Evolutionary conservation across 2,329 filamentous ascomycete genomes (phyloP).

Genomic region (Neopestalotiopsis rosae): DNA sequence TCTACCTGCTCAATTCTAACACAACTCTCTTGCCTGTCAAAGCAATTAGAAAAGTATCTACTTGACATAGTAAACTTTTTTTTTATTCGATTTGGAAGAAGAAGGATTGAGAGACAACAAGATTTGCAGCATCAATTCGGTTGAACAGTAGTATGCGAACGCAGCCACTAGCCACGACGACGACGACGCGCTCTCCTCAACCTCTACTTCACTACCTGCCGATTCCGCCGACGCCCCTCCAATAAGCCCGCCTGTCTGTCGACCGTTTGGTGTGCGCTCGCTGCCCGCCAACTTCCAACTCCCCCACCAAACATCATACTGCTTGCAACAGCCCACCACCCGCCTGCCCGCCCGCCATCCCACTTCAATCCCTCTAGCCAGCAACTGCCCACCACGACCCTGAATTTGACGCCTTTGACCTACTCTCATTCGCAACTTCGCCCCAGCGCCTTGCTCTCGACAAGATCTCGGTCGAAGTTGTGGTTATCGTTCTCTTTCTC

Average conservation of each 20-base stretch:
- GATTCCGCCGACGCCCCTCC: conserved; percentile 17
- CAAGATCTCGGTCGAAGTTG: background rate
- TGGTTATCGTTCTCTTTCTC: background rate
- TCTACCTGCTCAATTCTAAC: conserved; percentile 15
- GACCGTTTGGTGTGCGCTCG: background rate
- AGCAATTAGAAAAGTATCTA: background rate
- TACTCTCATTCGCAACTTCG: conserved; percentile 9
- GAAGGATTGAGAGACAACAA: conserved; percentile 4
- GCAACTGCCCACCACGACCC: conserved; percentile 10
- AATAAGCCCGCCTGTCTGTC: conserved; percentile 12
- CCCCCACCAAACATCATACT: conserved; percentile 16
- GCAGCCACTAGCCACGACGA: background rate
- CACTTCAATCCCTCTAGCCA: background rate
- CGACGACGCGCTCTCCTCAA: conserved; percentile 11
- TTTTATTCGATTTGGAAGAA: background rate
- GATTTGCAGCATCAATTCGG: background rate
- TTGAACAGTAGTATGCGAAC: conserved; percentile 14
- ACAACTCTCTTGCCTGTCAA: conserved; percentile 9
- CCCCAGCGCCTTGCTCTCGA: background rate
- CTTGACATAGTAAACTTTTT: conserved; percentile 6
- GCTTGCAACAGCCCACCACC: conserved; percentile 13
- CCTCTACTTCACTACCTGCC: conserved; percentile 14
- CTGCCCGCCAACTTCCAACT: background rate
- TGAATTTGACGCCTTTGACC: conserved; percentile 7
- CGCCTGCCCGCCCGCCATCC: conserved; percentile 13